Conservation (phyloP, 805 yeast genomes). For the Candida hispaniensis region DNA sequence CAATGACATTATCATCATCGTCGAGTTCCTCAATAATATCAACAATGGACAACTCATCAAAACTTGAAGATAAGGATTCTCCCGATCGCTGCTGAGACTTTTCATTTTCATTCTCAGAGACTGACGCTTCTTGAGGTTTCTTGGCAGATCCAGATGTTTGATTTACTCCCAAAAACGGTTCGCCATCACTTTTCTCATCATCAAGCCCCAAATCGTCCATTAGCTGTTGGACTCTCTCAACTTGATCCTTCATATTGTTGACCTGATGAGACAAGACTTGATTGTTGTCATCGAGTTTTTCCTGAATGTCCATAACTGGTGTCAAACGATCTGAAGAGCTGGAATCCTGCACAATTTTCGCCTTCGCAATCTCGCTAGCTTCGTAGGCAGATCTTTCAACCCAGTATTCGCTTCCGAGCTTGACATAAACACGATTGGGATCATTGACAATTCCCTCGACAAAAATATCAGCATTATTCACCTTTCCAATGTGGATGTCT, state of each 20-base stretch:
- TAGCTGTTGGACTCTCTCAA: constrained; percentile 16
- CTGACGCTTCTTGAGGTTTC: neutral
- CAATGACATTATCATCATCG: constrained; percentile 64
- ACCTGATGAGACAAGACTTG: constrained; percentile 35
- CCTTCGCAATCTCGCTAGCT: constrained; percentile 21
- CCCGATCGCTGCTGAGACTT: no score
- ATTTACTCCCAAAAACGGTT: constrained; percentile 37
- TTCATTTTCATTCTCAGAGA: no score
- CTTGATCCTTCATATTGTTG: constrained; percentile 20
- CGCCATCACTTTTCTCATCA: constrained; percentile 33
- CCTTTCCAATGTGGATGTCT: constrained; percentile 1
- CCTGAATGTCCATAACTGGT: constrained; percentile 70
- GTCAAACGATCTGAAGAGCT: constrained; percentile 5
- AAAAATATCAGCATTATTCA: constrained; percentile 4
- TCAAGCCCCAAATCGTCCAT: neutral
- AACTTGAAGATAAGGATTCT: no score
- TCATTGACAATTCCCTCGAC: constrained; percentile 4
- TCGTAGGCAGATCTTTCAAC: constrained; percentile 5
- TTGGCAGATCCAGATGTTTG: constrained; percentile 49
- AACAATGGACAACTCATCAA: constrained; percentile 54
- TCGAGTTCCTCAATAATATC: constrained; percentile 79
- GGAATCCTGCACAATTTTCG: neutral
- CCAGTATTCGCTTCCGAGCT: constrained; percentile 7
- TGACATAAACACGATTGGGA: constrained; percentile 10
- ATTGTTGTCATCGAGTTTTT: constrained; percentile 69